phyloP scores from a whole-genome alignment of 1,284 basidiomycete species.

The Schizophyllum amplum region DNA sequence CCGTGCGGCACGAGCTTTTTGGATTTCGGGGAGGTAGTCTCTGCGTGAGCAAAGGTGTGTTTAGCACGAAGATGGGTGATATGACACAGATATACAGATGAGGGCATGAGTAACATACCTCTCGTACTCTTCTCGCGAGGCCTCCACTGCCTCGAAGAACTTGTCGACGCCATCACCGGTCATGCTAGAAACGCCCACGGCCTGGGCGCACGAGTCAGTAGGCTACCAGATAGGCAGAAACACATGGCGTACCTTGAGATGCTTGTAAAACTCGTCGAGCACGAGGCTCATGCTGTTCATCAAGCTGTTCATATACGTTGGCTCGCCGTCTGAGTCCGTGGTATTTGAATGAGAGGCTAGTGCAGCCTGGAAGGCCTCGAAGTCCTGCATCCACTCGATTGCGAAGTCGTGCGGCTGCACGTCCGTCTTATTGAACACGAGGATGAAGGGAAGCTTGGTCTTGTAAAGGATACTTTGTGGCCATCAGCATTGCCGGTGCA shows the following conservation, averaged over 20 bases:
- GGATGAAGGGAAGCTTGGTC: constrained; percentile 92
- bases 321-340: constrained; percentile 79
- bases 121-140: constrained; percentile 83
- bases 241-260: constrained; percentile 61
- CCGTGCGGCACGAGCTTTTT: constrained; percentile 52
- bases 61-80: constrained; percentile 1
- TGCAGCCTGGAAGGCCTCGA: constrained; percentile 81
- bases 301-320: constrained; percentile 96
- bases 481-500: no score
- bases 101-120: no score
- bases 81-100: constrained; percentile 11
- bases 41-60: constrained; percentile 28
- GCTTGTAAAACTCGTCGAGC: constrained; percentile 97
- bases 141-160: constrained; percentile 88
- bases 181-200: constrained; percentile 93
- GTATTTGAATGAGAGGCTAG: constrained; percentile 57
- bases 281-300: constrained; percentile 99
- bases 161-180: constrained; percentile 90
- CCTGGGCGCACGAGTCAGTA: constrained; percentile 34
- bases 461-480: constrained; percentile 88
- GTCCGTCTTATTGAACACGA: constrained; percentile 99
- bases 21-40: constrained; percentile 89
- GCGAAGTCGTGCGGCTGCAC: constrained; percentile 87
- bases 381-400: constrained; percentile 97
- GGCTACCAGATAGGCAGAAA: neutral